A percentile compares a stretch with the other conserved stretches of the same genome.
phyloP scores from a whole-genome alignment of 2,329 filamentous ascomycete species.

The Fusarium euwallaceae region DNA sequence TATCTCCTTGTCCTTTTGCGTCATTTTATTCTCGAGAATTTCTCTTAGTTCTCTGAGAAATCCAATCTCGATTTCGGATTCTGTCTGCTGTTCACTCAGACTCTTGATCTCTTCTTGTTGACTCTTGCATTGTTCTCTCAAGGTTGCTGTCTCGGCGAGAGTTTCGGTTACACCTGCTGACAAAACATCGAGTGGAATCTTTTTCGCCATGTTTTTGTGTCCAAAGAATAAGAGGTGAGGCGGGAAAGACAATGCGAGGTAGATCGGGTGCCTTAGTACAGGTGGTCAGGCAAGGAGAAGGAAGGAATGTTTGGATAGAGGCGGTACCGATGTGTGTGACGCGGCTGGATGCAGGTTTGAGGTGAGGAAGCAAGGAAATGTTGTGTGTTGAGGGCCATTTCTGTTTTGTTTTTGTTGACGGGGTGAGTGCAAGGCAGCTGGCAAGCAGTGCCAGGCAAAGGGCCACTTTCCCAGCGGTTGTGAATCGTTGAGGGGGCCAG shows the following conservation, averaged over 20 bases:
- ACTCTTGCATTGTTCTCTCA: neutral
- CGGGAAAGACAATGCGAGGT: neutral
- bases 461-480: neutral
- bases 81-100: neutral
- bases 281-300: neutral
- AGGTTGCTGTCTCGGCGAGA: neutral
- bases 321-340: neutral
- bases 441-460: conserved; percentile 5
- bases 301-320: neutral
- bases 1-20: neutral
- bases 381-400: neutral
- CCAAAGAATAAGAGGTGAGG: neutral
- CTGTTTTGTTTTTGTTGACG: neutral
- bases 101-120: conserved; percentile 13
- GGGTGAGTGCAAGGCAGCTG: conserved; percentile 1
- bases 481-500: neutral
- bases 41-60: neutral
- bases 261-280: neutral
- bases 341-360: neutral
- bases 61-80: neutral
- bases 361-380: neutral
- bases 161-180: neutral
- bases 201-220: neutral
- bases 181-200: neutral
- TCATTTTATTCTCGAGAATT: neutral